Conservation (phyloP, 495 filamentous ascomycete species). For the Pyrenopolyporus hunteri region DNA sequence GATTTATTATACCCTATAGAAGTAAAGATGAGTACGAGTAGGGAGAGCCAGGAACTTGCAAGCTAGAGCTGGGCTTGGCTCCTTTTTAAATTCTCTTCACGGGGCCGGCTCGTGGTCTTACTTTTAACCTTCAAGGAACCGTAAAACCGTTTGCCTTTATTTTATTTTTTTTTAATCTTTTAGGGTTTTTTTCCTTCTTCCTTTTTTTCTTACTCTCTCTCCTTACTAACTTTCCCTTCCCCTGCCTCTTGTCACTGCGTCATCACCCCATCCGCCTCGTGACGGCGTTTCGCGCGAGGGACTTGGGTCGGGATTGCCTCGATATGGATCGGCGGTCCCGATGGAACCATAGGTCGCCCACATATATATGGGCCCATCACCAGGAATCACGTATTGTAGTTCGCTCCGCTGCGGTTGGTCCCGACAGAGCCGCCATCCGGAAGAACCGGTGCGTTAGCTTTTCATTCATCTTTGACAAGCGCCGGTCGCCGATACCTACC, state of each 20-base stretch:
- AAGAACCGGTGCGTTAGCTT: constrained; percentile 4
- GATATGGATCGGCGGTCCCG: constrained; percentile 24
- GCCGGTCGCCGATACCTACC: constrained; percentile 18
- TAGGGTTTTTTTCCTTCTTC: too few species aligned
- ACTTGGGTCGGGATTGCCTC: constrained; percentile 9
- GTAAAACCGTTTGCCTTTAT: constrained; percentile 8
- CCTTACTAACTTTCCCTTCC: neutral
- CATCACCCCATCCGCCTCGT: constrained; percentile 36
- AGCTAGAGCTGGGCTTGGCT: constrained; percentile 18
- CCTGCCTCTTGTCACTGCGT: constrained; percentile 9
- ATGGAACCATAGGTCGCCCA: constrained; percentile 32
- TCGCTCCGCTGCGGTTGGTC: constrained; percentile 28
- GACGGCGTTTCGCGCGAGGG: constrained; percentile 33
- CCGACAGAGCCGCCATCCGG: constrained; percentile 33
- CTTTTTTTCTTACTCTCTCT: too few species aligned
- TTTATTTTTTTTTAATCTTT: too few species aligned
- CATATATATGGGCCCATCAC: constrained; percentile 39
- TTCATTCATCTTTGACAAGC: constrained; percentile 3
- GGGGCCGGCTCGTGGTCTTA: constrained; percentile 14
- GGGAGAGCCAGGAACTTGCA: too few species aligned
- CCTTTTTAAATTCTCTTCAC: constrained; percentile 2
- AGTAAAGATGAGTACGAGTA: neutral
- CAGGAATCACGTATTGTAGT: constrained; percentile 11
- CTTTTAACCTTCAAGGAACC: constrained; percentile 19
- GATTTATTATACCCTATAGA: neutral